A percentile compares a stretch with the other conserved stretches of the same genome.
Conservation (phyloP, 2,329 filamentous ascomycete genomes). For the Blastomyces percursus region DNA sequence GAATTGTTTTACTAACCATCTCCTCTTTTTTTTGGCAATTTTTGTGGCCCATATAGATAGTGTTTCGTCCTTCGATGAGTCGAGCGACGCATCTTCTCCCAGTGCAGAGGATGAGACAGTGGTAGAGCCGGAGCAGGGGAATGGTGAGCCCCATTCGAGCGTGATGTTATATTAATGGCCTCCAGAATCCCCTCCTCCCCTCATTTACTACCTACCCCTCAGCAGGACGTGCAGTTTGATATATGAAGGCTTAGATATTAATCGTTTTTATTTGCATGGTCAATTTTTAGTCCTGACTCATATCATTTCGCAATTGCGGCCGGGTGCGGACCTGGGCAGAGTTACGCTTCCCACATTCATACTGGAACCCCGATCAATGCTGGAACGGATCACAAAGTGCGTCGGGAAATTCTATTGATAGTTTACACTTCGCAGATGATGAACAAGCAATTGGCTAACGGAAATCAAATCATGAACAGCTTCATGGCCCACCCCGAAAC, state of each 20-base stretch:
- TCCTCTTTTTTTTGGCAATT: conserved; percentile 6
- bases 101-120: conserved; percentile 62
- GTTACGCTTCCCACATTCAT: conserved; percentile 97
- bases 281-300: conserved; percentile 66
- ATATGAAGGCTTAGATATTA: conserved; percentile 3
- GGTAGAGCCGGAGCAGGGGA: conserved; percentile 86
- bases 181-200: background rate
- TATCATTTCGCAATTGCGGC: conserved; percentile 93
- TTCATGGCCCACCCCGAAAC: conserved; percentile 99
- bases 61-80: conserved; percentile 49
- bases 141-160: conserved; percentile 51
- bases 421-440: background rate
- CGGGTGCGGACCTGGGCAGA: conserved; percentile 86
- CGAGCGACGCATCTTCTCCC: conserved; percentile 25
- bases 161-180: background rate
- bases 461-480: conserved; percentile 38
- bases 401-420: conserved; percentile 22
- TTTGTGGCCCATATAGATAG: conserved; percentile 28
- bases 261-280: conserved; percentile 1
- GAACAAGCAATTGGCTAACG: conserved; percentile 14
- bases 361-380: conserved; percentile 91
- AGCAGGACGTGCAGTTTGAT: background rate
- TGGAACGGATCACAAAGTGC: conserved; percentile 97
- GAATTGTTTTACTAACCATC: conserved; percentile 21
- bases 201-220: background rate